Evolutionary conservation across 257 asterid species (phyloP).

Genomic region (Solanum gandarillasii): DNA sequence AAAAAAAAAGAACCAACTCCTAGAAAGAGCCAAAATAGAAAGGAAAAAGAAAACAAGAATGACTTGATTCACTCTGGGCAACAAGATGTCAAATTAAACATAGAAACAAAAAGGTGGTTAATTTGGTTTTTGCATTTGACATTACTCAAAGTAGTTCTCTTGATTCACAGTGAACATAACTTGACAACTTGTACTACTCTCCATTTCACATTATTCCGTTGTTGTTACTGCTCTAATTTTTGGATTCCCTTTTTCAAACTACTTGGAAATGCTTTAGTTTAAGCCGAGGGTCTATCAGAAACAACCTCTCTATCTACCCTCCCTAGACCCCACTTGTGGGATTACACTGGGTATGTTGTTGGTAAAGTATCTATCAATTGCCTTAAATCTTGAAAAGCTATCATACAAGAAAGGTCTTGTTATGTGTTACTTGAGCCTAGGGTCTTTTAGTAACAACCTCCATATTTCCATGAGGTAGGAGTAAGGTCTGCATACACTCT

Average conservation of each 20-base stretch:
- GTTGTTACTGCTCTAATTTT: background rate
- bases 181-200: background rate
- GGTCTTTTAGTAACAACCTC: background rate
- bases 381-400: background rate
- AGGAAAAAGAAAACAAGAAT: background rate
- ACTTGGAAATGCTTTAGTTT: background rate
- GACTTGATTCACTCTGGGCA: background rate
- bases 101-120: background rate
- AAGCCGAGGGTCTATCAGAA: background rate
- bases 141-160: background rate
- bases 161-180: background rate
- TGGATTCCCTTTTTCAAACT: background rate
- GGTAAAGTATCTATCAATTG: background rate
- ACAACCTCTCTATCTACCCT: background rate
- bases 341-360: background rate
- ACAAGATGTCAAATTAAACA: background rate
- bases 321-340: background rate
- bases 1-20: background rate
- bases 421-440: background rate
- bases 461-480: background rate
- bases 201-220: background rate
- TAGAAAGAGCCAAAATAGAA: background rate
- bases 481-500: background rate
- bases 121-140: background rate
- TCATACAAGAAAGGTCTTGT: background rate